These are phyloP conservation scores for Fusarium sp. DNA, from an alignment of 2,329 filamentous ascomycete species.

Conservation along the genomic window DNA sequence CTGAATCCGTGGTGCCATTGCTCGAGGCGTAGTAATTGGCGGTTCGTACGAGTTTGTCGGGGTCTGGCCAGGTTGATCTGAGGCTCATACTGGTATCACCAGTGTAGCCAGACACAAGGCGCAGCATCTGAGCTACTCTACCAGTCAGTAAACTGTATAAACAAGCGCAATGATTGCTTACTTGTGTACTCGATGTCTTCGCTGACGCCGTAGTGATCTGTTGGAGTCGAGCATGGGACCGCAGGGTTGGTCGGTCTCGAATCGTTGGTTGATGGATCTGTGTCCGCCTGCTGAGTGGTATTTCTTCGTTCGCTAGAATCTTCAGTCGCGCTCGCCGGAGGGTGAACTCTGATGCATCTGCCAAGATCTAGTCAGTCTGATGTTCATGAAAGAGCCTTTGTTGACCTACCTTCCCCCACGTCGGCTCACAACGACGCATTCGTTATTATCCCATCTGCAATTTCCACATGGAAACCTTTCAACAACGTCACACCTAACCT, in stretches of 20 bases:
- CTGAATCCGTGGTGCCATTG: not conserved
- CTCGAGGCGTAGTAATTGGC: constrained; percentile 49
- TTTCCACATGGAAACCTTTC: constrained; percentile 88
- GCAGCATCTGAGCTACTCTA: not conserved
- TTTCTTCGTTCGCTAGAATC: not conserved
- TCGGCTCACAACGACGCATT: constrained; percentile 45
- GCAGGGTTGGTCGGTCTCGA: not conserved
- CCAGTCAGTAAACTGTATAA: not conserved
- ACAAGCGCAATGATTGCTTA: too few relatives aligned
- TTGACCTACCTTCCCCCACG: not conserved
- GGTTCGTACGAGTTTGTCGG: not conserved
- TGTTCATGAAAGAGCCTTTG: constrained; percentile 11
- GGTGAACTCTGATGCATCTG: not conserved
- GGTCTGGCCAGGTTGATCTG: not conserved
- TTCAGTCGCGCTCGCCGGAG: not conserved
- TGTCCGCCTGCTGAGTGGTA: not conserved
- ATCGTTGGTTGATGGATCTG: not conserved
- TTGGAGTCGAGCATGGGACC: not conserved
- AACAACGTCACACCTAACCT: constrained; percentile 92
- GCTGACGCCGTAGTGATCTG: not conserved
- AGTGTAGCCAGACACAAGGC: not conserved
- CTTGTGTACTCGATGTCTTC: not conserved
- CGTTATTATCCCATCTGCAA: constrained; percentile 81
- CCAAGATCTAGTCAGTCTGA: not conserved
- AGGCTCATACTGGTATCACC: not conserved